Evolutionary conservation across 768 basidiomycete species (phyloP).

Genomic region (Polyporus arcularius): DNA sequence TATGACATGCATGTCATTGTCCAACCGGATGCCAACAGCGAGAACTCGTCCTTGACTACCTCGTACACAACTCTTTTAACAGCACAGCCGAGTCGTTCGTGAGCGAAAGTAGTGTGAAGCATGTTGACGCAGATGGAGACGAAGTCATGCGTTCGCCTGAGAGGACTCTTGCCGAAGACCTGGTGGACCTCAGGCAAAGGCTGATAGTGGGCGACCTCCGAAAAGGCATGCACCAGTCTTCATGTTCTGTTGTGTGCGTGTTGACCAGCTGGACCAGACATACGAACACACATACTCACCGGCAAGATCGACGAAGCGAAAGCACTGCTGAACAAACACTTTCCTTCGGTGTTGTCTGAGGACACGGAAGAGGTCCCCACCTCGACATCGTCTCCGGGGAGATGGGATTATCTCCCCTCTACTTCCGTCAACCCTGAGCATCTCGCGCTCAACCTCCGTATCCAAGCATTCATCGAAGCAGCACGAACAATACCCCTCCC

Average conservation of each 20-base stretch:
- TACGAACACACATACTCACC: slow-evolving; percentile 66
- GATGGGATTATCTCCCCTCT: slow-evolving; percentile 51
- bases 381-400: slow-evolving; percentile 28
- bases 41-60: slow-evolving; percentile 72
- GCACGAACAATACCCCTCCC: slow-evolving; percentile 71
- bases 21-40: slow-evolving; percentile 46
- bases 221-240: slow-evolving; percentile 44
- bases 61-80: slow-evolving; percentile 74
- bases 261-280: slow-evolving; percentile 46
- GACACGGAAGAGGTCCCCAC: slow-evolving; percentile 3
- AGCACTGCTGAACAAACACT: slow-evolving; percentile 65
- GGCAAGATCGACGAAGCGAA: slow-evolving; percentile 78
- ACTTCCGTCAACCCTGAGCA: slow-evolving; percentile 76
- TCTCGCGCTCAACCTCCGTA: slow-evolving; percentile 80
- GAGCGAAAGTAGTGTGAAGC: slow-evolving; percentile 59
- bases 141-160: slow-evolving; percentile 37
- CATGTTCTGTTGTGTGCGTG: not conserved
- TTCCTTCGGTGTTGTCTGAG: slow-evolving; percentile 66
- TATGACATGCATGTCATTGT: not conserved
- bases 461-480: slow-evolving; percentile 85
- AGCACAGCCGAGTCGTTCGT: slow-evolving; percentile 69
- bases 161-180: slow-evolving; percentile 36
- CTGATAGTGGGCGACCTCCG: slow-evolving; percentile 43
- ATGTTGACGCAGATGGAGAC: slow-evolving; percentile 72
- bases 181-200: slow-evolving; percentile 44